These are phyloP conservation scores for Rhynchospora pubera DNA, from an alignment of 176 grass and related monocot genomes.

Conservation along the genomic window DNA sequence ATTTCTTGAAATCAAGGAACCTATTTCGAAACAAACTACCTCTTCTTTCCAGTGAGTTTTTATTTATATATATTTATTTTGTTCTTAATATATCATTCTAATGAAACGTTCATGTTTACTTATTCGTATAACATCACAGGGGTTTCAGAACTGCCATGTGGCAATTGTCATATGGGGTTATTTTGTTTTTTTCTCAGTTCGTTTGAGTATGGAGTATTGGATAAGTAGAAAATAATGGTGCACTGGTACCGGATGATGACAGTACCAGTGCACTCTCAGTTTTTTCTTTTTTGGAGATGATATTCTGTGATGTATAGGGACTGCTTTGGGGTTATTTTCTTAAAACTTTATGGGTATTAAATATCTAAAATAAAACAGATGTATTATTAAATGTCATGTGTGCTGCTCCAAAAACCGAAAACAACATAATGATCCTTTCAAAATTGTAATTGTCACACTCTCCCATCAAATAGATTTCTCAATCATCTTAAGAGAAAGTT, in stretches of 20 bases:
- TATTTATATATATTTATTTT: neutral
- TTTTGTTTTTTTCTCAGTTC: too few relatives aligned
- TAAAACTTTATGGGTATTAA: neutral
- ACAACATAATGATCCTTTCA: neutral
- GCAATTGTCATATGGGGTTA: neutral
- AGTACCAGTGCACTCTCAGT: too few relatives aligned
- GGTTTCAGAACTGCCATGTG: neutral
- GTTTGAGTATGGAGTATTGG: too few relatives aligned
- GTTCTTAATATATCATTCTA: neutral
- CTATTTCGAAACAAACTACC: neutral
- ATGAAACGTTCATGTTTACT: neutral
- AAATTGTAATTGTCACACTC: too few relatives aligned
- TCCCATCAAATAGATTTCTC: too few relatives aligned
- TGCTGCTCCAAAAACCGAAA: neutral
- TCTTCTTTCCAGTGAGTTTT: neutral
- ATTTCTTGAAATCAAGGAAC: conserved; percentile 9
- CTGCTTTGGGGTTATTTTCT: neutral
- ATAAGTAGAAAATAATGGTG: too few relatives aligned
- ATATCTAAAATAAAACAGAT: neutral
- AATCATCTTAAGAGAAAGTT: too few relatives aligned
- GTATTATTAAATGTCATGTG: neutral
- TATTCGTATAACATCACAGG: neutral
- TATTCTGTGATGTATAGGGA: neutral
- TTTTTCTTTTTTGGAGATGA: too few relatives aligned
- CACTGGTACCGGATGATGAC: too few relatives aligned